phyloP scores from a whole-genome alignment of 441 rosid genomes.

The Caryocar brasiliense region DNA sequence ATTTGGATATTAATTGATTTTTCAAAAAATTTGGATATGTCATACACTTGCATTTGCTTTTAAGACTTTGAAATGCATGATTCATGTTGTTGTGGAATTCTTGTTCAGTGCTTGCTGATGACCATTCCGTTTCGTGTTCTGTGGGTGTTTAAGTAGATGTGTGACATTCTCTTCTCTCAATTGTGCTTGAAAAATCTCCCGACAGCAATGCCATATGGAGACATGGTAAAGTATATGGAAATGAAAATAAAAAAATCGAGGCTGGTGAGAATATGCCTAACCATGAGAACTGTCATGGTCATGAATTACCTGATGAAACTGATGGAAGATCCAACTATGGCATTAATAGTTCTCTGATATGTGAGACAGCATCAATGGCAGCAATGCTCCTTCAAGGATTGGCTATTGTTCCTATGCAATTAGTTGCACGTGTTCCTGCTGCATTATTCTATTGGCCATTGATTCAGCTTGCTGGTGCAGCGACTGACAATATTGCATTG shows the following conservation, averaged over 20 bases:
- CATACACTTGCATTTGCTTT: background rate
- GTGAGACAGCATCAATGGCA: slow-evolving; percentile 85
- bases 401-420: slow-evolving; percentile 91
- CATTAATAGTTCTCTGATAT: slow-evolving; percentile 26
- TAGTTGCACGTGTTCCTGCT: slow-evolving; percentile 91
- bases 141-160: slow-evolving; percentile 62
- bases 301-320: slow-evolving; percentile 40
- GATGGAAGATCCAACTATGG: slow-evolving; percentile 36
- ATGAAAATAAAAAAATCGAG: slow-evolving; percentile 36
- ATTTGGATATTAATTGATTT: too few species aligned
- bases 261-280: slow-evolving; percentile 31
- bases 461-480: slow-evolving; percentile 95
- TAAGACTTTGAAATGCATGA: background rate
- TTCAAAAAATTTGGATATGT: background rate
- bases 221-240: slow-evolving; percentile 25
- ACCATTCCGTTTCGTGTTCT: slow-evolving; percentile 5
- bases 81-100: background rate
- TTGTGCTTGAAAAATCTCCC: slow-evolving; percentile 86
- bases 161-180: slow-evolving; percentile 95
- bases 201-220: slow-evolving; percentile 41
- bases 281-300: slow-evolving; percentile 26
- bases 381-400: slow-evolving; percentile 84
- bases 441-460: slow-evolving; percentile 95
- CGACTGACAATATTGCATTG: slow-evolving; percentile 87
- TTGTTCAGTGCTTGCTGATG: background rate